A percentile compares a stretch with the other conserved stretches of the same genome.
Conservation (phyloP, 768 basidiomycete genomes). For the Podaxis sp. region DNA sequence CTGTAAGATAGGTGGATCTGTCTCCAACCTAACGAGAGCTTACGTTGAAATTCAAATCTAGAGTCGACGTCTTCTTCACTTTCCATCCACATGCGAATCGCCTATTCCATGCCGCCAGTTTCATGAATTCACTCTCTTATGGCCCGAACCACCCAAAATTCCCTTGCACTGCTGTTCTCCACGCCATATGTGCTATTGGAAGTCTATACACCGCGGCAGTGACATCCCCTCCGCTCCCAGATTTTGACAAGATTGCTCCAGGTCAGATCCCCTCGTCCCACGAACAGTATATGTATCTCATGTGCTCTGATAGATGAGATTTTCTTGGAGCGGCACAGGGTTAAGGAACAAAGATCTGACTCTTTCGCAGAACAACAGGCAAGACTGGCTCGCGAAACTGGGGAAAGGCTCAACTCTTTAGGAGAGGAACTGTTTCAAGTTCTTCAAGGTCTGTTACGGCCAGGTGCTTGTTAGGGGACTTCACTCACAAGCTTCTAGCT, state of each 20-base stretch:
- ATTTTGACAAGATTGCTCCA: constrained; percentile 46
- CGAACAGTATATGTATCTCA: constrained; percentile 4
- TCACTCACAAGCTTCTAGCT: constrained; percentile 34
- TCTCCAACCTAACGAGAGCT: background rate
- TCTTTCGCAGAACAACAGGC: constrained; percentile 70
- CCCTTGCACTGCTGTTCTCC: constrained; percentile 67
- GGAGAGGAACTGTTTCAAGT: constrained; percentile 58
- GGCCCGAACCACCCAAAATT: constrained; percentile 72
- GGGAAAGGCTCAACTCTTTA: constrained; percentile 43
- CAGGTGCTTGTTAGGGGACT: background rate
- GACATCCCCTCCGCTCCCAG: constrained; percentile 50
- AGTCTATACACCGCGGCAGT: constrained; percentile 74
- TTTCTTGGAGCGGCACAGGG: constrained; percentile 44
- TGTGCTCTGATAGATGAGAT: constrained; percentile 43
- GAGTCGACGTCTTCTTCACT: constrained; percentile 77
- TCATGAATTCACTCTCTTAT: constrained; percentile 61
- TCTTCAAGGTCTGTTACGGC: constrained; percentile 50
- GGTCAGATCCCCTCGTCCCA: constrained; percentile 26
- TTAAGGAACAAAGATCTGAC: constrained; percentile 45
- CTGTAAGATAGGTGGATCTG: constrained; percentile 42
- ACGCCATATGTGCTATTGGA: constrained; percentile 84
- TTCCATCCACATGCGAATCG: constrained; percentile 74
- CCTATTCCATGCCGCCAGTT: constrained; percentile 64
- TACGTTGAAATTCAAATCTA: constrained; percentile 22
- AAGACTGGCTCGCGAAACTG: constrained; percentile 47